These are phyloP conservation scores for Nitzschia sp. DNA, from an alignment of 108 stramenopile genomes.

Conservation along the genomic window DNA sequence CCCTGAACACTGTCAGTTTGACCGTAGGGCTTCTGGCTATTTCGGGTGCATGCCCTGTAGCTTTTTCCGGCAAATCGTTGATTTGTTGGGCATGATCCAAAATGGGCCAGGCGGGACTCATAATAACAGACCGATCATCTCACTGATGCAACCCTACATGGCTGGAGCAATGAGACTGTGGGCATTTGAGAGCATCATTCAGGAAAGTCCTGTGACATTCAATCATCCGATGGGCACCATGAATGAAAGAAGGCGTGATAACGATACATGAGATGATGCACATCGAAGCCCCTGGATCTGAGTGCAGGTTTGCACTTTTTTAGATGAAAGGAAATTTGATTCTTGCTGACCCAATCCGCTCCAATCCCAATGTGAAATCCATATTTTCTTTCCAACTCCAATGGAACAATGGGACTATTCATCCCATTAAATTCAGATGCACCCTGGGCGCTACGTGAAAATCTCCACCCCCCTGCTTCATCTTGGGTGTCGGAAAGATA, in stretches of 20 bases:
- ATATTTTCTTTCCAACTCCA: not conserved
- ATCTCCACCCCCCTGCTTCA: not conserved
- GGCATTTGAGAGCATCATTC: not conserved
- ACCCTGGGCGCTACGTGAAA: not conserved
- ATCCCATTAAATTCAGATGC: not conserved
- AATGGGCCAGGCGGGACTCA: too few species aligned
- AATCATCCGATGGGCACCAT: not conserved
- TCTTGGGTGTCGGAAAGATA: not conserved
- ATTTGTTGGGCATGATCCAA: not conserved
- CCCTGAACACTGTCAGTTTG: not conserved
- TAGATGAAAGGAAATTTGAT: not conserved
- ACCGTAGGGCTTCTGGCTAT: too few species aligned
- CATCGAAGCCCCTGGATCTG: not conserved
- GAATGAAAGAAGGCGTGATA: conserved; percentile 10
- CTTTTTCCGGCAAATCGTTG: not conserved
- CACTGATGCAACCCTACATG: not conserved
- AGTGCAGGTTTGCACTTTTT: not conserved
- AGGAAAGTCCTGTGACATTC: not conserved
- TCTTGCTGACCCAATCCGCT: not conserved
- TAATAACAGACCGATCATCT: too few species aligned
- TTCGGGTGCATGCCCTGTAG: not conserved
- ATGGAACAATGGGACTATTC: not conserved
- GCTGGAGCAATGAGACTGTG: not conserved
- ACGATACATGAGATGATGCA: not conserved
- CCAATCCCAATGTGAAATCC: not conserved